Conservation (phyloP, 2,329 filamentous ascomycete genomes). For the Hypoxylon sp. region DNA sequence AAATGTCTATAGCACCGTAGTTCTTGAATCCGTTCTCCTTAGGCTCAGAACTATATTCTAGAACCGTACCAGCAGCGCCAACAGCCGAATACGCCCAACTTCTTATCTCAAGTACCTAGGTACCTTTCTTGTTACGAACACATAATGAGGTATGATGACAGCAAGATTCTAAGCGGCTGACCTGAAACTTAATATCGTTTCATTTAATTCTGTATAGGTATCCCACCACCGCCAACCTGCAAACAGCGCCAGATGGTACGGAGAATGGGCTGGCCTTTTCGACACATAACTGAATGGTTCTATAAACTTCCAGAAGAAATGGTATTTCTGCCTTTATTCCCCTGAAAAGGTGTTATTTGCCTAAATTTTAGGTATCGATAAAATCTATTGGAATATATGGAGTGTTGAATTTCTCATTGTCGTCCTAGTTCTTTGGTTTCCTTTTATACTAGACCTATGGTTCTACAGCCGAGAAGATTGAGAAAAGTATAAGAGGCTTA, state of each 20-base stretch:
- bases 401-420: not conserved
- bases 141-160: too few relatives aligned
- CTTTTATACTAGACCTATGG: constrained; percentile 51
- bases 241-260: not conserved
- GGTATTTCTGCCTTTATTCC: not conserved
- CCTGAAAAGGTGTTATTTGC: not conserved
- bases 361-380: not conserved
- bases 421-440: not conserved
- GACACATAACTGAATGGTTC: not conserved
- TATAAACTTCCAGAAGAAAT: not conserved
- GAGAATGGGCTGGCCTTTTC: not conserved
- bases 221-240: not conserved
- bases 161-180: too few relatives aligned
- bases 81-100: too few relatives aligned
- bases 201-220: not conserved
- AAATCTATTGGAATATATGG: not conserved
- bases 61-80: too few relatives aligned
- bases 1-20: too few relatives aligned
- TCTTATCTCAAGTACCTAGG: too few relatives aligned
- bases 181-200: not conserved
- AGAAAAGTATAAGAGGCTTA: constrained; percentile 51
- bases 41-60: not conserved
- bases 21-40: not conserved
- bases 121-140: too few relatives aligned
- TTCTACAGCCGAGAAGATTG: constrained; percentile 54